phyloP scores from a whole-genome alignment of 768 basidiomycete genomes.

The Tricholoma hemisulphureum region DNA sequence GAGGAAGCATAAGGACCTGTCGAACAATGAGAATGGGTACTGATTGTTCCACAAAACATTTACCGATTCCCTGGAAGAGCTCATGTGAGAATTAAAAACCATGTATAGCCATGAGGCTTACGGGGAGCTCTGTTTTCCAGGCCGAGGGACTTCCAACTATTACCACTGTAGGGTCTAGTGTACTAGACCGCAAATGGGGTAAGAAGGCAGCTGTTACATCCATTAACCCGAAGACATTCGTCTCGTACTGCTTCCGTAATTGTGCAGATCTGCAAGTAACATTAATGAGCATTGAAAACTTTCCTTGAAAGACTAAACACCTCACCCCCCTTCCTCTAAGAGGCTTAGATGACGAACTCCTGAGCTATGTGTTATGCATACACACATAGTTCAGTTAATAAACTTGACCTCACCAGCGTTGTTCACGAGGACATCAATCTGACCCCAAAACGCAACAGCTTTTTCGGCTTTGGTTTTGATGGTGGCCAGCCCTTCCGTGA shows the following conservation, averaged over 20 bases:
- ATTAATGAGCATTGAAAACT: not conserved
- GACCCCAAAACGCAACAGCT: conserved; percentile 49
- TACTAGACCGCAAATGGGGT: conserved; percentile 48
- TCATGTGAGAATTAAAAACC: not conserved
- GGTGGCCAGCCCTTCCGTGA: conserved; percentile 42
- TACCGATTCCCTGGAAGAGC: conserved; percentile 33
- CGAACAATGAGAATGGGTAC: conserved; percentile 9
- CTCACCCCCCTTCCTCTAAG: conserved; percentile 59
- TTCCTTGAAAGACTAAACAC: not conserved
- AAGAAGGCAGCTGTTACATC: conserved; percentile 53
- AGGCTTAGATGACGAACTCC: conserved; percentile 41
- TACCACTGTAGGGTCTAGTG: conserved; percentile 42
- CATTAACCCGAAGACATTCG: conserved; percentile 51
- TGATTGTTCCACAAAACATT: not conserved
- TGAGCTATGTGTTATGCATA: conserved; percentile 4
- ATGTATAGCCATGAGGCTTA: conserved; percentile 23
- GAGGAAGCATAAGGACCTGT: conserved; percentile 51
- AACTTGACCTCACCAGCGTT: conserved; percentile 54
- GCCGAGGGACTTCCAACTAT: conserved; percentile 55
- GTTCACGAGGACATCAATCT: conserved; percentile 62
- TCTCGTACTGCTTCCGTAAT: conserved; percentile 43
- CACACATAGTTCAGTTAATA: not conserved
- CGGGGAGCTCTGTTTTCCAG: conserved; percentile 47
- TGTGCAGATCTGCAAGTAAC: conserved; percentile 23
- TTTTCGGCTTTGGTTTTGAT: conserved; percentile 43